phyloP scores from a whole-genome alignment of 257 asterid genomes.

The Gynochthodes officinalis region DNA sequence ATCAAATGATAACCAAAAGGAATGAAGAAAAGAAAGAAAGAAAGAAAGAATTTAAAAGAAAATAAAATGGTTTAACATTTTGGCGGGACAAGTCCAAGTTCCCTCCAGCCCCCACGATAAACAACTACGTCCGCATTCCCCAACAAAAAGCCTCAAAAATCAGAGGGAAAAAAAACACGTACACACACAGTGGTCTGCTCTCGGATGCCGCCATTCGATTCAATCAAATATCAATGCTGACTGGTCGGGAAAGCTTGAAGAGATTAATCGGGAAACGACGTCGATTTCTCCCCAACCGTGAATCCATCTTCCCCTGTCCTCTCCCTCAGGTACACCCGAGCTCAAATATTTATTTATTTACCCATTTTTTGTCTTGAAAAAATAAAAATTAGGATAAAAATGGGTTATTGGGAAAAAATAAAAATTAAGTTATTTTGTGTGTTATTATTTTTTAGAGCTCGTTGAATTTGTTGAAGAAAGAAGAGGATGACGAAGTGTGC shows the following conservation, averaged over 20 bases:
- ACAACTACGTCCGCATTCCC: no score
- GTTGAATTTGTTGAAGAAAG: conserved; percentile 22
- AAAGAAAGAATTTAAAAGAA: no score
- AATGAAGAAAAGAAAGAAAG: no score
- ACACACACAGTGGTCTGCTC: neutral
- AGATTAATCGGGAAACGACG: conserved; percentile 82
- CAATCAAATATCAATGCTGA: conserved; percentile 39
- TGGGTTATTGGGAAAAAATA: neutral
- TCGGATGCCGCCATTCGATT: neutral
- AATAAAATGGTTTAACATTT: no score
- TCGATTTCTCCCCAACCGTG: conserved; percentile 61
- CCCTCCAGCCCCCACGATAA: no score
- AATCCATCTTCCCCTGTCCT: conserved; percentile 35
- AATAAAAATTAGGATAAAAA: neutral
- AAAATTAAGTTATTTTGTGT: neutral
- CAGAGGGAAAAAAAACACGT: neutral
- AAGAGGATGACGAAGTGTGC: conserved; percentile 14
- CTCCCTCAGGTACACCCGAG: conserved; percentile 28
- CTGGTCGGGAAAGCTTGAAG: conserved; percentile 74
- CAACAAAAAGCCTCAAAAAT: no score
- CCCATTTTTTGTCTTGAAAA: neutral
- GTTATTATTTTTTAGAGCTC: conserved; percentile 23
- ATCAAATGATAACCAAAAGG: no score
- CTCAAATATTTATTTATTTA: neutral
- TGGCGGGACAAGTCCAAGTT: no score